These are phyloP conservation scores for Raphanus sativus DNA, from an alignment of 345 rosid genomes.

Conservation along the genomic window DNA sequence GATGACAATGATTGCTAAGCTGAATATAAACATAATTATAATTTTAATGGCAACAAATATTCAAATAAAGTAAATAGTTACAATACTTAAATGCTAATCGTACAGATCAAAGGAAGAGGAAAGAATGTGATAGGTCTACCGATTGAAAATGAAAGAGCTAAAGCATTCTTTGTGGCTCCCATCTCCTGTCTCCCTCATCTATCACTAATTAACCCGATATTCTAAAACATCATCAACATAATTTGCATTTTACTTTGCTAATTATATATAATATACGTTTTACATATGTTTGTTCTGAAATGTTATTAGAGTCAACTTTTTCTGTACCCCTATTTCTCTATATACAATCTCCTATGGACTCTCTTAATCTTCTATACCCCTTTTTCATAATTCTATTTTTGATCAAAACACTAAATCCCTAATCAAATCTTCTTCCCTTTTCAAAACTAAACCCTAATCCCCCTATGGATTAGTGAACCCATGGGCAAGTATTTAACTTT, in stretches of 20 bases:
- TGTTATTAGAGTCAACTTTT: neutral
- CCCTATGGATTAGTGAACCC: too few species aligned
- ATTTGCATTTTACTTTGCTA: constrained; percentile 11
- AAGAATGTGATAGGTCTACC: constrained; percentile 48
- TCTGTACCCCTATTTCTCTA: too few species aligned
- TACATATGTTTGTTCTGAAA: constrained; percentile 10
- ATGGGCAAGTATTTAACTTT: too few species aligned
- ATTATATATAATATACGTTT: neutral
- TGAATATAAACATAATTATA: constrained; percentile 59
- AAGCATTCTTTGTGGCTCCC: constrained; percentile 70
- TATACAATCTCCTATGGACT: too few species aligned
- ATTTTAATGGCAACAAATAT: constrained; percentile 24
- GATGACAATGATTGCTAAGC: constrained; percentile 54
- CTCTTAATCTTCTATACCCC: too few species aligned
- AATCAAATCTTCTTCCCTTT: too few species aligned
- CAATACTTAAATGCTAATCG: constrained; percentile 52
- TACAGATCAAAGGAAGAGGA: constrained; percentile 54
- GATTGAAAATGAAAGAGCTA: constrained; percentile 54
- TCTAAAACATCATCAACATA: neutral
- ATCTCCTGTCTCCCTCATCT: constrained; percentile 52
- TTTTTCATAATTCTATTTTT: too few species aligned
- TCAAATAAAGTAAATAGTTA: constrained; percentile 35
- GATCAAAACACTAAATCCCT: too few species aligned
- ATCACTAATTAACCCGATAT: constrained; percentile 23
- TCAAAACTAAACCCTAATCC: too few species aligned